phyloP scores from a whole-genome alignment of 352 stramenopile genomes.

The Aphanomyces astaci region DNA sequence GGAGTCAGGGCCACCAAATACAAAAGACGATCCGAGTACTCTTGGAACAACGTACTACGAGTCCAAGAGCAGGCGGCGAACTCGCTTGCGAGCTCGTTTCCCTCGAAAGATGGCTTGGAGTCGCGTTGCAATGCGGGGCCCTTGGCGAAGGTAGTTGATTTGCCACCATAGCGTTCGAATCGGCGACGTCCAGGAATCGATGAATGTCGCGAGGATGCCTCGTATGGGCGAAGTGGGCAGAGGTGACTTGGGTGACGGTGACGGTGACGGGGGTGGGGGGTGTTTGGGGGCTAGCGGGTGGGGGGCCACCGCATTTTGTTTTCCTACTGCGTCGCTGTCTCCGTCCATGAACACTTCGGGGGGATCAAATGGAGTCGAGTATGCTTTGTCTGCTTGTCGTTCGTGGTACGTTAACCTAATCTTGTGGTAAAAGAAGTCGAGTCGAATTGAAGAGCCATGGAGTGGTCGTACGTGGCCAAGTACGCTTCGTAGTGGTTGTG shows the following conservation, averaged over 20 bases:
- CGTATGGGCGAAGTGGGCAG: not conserved
- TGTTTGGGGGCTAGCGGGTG: conserved; percentile 52
- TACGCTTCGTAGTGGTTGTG: conserved; percentile 62
- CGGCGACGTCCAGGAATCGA: conserved; percentile 24
- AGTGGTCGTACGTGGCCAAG: conserved; percentile 34
- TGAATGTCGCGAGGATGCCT: not conserved
- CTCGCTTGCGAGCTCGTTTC: conserved; percentile 44
- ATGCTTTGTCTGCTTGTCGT: not conserved
- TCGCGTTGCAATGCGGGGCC: conserved; percentile 39
- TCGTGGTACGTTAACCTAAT: not conserved
- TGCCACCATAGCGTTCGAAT: conserved; percentile 54
- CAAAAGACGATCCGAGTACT: too few species aligned
- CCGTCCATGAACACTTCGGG: not conserved
- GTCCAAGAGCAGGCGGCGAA: conserved; percentile 22
- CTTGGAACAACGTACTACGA: conserved; percentile 2
- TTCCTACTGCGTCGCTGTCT: not conserved
- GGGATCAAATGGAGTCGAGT: not conserved
- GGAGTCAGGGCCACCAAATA: too few species aligned
- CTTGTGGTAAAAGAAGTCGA: too few species aligned
- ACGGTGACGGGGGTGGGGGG: conserved; percentile 25
- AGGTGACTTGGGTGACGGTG: not conserved
- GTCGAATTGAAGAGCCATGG: too few species aligned
- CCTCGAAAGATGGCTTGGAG: conserved; percentile 64
- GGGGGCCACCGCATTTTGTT: too few species aligned
- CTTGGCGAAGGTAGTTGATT: conserved; percentile 48